These are phyloP conservation scores for Chytriomyces confervae DNA, from an alignment of 192 early-diverging fungal genomes.

Conservation along the genomic window DNA sequence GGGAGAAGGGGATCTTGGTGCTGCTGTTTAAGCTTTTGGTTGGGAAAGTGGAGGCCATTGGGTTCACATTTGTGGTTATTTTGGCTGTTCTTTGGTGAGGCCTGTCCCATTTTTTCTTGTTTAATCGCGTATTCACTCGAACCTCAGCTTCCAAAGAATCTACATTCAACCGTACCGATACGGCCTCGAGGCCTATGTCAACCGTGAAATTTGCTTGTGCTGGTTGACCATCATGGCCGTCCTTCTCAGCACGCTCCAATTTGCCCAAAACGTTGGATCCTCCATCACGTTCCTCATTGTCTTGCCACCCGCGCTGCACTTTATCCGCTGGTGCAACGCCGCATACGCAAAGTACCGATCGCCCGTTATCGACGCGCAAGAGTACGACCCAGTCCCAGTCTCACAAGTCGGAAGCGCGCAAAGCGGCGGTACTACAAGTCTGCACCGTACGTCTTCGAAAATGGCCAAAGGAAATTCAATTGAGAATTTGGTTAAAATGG, in stretches of 20 bases:
- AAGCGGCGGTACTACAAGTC: not conserved
- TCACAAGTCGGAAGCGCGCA: constrained; percentile 17
- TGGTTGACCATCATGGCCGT: constrained; percentile 9
- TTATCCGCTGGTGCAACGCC: constrained; percentile 15
- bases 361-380: not conserved
- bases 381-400: not conserved
- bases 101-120: not conserved
- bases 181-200: constrained; percentile 27
- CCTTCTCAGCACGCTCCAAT: constrained; percentile 14
- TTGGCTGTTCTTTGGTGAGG: not conserved
- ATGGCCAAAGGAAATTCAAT: constrained; percentile 16
- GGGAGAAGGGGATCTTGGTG: constrained; percentile 25
- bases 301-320: constrained; percentile 9
- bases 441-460: not conserved
- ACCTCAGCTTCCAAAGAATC: not conserved
- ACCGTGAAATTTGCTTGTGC: constrained; percentile 27
- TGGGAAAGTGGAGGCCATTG: not conserved
- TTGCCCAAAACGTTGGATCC: not conserved
- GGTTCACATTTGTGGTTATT: not conserved
- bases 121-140: not conserved
- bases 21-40: constrained; percentile 24
- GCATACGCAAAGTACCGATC: not conserved
- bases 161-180: constrained; percentile 34
- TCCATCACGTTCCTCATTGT: not conserved
- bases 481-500: constrained; percentile 15